Base-by-base conservation (phyloP, 306 rosid genomes). In the Astragalus membranaceus region DNA sequence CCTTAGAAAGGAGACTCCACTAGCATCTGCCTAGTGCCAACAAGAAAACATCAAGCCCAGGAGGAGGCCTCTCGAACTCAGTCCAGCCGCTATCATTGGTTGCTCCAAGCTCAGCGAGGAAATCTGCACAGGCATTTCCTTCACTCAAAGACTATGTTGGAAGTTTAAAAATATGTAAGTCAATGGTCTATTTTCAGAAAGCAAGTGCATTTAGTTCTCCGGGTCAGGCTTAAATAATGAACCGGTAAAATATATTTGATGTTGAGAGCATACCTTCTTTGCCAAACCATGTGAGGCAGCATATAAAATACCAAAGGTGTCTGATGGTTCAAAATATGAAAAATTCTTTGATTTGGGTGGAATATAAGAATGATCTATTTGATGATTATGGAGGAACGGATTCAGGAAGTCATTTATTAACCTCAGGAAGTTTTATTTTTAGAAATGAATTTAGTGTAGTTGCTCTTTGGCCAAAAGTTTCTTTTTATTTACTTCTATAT, bases 201-300 rank as follows among this genome's bases (percentile, higher is more conserved):
- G 84, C 86, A 84, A 73, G 96, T 94, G 72, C 98, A 90, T 80
- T 95, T 94, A 64, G 75, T 94, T 79, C 96, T 94, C 76, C 96
- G 80, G 86, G 95, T 94, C 49, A 87, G 67, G 76, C 87, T 83
- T 52, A 91, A 94, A 83, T 70, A 81, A 75, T 58, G 51, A 72
- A 55, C 64, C 43, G 20, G 69, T 26, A 53, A 23, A 48, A 54
- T 60, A 3, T 68, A 50, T 51, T 51, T 50, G 49, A 52, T 43
- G 32, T 46, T 61, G 13, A 65, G 78, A 50, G 49, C 56, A 41
- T 63, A 42, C 78, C 83, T 64, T 54, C 39, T 42, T 64, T 13
- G 72, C 73, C 66, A 50, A 79, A 29, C 78, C 75, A 29, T 67
- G 62, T 10, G 62, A 59, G 10, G 69, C 83, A 63, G 35, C 69